phyloP scores from a whole-genome alignment of 371 early-diverging fungal genomes.

The Mortierella sp. region DNA sequence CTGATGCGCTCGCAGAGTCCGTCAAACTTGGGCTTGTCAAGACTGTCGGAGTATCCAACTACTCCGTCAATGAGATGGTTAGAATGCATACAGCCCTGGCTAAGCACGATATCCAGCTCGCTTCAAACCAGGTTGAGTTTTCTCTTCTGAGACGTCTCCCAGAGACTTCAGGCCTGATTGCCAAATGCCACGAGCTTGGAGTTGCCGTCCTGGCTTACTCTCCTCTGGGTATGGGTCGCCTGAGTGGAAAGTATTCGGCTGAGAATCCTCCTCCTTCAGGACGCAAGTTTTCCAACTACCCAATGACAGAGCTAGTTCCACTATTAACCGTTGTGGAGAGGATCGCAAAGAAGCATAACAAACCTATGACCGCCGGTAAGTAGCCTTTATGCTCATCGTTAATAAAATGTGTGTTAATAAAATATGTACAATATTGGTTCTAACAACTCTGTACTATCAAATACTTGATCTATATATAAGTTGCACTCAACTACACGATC shows the following conservation, averaged over 20 bases:
- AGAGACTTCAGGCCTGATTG: conserved; percentile 64
- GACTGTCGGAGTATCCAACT: conserved; percentile 80
- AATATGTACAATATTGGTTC: neutral
- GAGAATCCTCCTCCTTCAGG: conserved; percentile 57
- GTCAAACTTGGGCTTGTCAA: conserved; percentile 66
- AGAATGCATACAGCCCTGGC: conserved; percentile 65
- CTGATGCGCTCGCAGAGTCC: conserved; percentile 66
- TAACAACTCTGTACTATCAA: neutral
- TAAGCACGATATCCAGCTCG: conserved; percentile 65
- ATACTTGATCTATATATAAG: neutral
- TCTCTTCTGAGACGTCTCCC: conserved; percentile 65
- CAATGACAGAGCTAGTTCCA: conserved; percentile 44
- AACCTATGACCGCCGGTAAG: conserved; percentile 62
- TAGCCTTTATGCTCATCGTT: neutral
- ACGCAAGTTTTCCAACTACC: conserved; percentile 46
- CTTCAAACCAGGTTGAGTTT: conserved; percentile 68
- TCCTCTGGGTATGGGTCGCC: conserved; percentile 64
- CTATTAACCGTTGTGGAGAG: conserved; percentile 42
- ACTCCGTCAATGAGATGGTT: conserved; percentile 62
- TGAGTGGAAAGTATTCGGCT: conserved; percentile 65
- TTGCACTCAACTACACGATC: conserved; percentile 48
- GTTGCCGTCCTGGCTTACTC: conserved; percentile 72
- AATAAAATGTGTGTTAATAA: neutral
- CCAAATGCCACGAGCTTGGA: conserved; percentile 68
- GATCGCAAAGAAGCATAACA: conserved; percentile 57